These are phyloP conservation scores for Staphylotrichum tortipilum DNA, from an alignment of 495 filamentous ascomycete species.

Conservation along the genomic window DNA sequence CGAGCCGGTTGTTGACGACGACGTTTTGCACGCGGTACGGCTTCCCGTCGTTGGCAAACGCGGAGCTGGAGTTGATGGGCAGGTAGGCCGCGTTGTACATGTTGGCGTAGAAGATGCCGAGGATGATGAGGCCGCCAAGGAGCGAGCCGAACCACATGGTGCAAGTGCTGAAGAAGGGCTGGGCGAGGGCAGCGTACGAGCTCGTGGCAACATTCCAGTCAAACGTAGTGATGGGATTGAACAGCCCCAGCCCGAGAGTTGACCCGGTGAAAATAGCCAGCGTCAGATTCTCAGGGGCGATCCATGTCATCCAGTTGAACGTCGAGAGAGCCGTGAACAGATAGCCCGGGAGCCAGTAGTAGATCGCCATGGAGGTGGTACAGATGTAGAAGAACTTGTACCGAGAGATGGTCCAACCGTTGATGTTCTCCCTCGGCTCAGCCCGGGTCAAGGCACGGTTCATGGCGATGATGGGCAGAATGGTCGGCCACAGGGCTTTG, in stretches of 20 bases:
- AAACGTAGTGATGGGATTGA: constrained; percentile 28
- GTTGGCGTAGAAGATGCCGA: constrained; percentile 45
- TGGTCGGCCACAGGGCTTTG: constrained; percentile 24
- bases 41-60: constrained; percentile 48
- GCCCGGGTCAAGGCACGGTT: constrained; percentile 23
- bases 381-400: constrained; percentile 32
- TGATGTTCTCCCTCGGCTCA: constrained; percentile 19
- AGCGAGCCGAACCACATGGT: constrained; percentile 21
- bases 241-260: constrained; percentile 19
- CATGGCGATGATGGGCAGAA: constrained; percentile 26
- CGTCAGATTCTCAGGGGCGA: constrained; percentile 27
- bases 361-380: constrained; percentile 23
- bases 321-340: constrained; percentile 29
- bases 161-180: constrained; percentile 28
- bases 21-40: constrained; percentile 46
- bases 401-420: constrained; percentile 34
- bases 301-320: constrained; percentile 38
- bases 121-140: constrained; percentile 31
- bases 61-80: constrained; percentile 38
- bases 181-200: constrained; percentile 25
- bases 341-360: constrained; percentile 33
- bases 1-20: constrained; percentile 42
- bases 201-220: constrained; percentile 28
- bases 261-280: constrained; percentile 25
- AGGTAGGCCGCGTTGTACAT: constrained; percentile 44